These are phyloP conservation scores for Rhizophora apiculata DNA, from an alignment of 345 rosid species.

Conservation along the genomic window DNA sequence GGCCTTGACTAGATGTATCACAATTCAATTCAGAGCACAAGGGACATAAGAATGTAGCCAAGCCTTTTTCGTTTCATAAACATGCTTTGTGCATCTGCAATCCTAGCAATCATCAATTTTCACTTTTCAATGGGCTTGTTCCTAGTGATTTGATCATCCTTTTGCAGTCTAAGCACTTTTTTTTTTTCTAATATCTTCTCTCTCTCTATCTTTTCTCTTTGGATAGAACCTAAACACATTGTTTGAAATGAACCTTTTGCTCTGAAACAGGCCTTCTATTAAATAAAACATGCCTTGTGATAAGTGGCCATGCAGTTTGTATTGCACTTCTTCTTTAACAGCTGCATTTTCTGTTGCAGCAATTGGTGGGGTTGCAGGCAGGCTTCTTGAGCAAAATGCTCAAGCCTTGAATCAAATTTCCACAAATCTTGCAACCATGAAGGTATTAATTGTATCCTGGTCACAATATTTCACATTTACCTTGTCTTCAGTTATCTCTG, in stretches of 20 bases:
- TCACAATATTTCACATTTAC: background rate
- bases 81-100: background rate
- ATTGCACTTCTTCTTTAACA: background rate
- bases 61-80: background rate
- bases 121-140: background rate
- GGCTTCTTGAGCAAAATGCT: constrained; percentile 62
- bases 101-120: background rate
- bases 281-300: background rate
- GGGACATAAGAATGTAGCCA: background rate
- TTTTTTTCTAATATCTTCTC: background rate
- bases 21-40: background rate
- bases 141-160: background rate
- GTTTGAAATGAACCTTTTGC: too few relatives aligned
- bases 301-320: background rate
- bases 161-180: background rate
- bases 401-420: constrained; percentile 46
- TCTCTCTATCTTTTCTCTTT: background rate
- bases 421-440: constrained; percentile 44
- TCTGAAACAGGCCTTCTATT: too few relatives aligned
- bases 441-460: constrained; percentile 24
- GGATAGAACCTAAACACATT: background rate
- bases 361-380: constrained; percentile 47
- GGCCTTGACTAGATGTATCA: background rate
- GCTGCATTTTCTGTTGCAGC: constrained; percentile 34
- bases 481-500: background rate